Evolutionary conservation across 345 rosid species (phyloP).

Genomic region (Salix udensis): DNA sequence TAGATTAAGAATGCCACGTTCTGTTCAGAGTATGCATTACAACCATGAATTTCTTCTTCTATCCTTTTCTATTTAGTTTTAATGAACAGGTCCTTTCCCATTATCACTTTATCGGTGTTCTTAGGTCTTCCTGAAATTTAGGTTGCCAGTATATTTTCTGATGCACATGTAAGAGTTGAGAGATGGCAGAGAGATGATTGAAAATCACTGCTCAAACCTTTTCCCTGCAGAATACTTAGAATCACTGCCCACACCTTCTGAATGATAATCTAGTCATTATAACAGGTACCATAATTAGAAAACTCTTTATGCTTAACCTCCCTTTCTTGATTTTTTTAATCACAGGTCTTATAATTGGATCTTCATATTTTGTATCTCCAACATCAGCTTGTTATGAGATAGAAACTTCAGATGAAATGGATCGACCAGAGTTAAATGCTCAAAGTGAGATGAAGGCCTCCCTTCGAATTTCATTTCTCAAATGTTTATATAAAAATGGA

Average conservation of each 20-base stretch:
- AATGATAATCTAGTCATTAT: not conserved
- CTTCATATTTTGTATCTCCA: slow-evolving; percentile 65
- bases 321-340: slow-evolving; percentile 10
- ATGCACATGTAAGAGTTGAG: too few species aligned
- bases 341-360: slow-evolving; percentile 62
- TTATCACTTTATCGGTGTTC: not conserved
- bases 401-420: slow-evolving; percentile 53
- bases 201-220: not conserved
- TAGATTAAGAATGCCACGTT: not conserved
- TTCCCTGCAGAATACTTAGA: not conserved
- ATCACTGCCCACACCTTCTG: too few species aligned
- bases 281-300: not conserved
- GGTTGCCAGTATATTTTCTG: too few species aligned
- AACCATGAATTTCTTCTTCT: not conserved
- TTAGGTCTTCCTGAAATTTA: too few species aligned
- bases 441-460: slow-evolving; percentile 47
- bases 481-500: not conserved
- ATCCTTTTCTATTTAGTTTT: not conserved
- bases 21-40: not conserved
- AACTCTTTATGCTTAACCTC: slow-evolving; percentile 2
- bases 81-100: not conserved
- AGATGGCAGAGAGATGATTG: not conserved
- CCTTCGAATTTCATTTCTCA: slow-evolving; percentile 4
- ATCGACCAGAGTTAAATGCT: slow-evolving; percentile 61
- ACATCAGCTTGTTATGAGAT: slow-evolving; percentile 52